Base-by-base conservation (phyloP, 139 green algal genomes). In the Zygnema circumcarinatum region DNA sequence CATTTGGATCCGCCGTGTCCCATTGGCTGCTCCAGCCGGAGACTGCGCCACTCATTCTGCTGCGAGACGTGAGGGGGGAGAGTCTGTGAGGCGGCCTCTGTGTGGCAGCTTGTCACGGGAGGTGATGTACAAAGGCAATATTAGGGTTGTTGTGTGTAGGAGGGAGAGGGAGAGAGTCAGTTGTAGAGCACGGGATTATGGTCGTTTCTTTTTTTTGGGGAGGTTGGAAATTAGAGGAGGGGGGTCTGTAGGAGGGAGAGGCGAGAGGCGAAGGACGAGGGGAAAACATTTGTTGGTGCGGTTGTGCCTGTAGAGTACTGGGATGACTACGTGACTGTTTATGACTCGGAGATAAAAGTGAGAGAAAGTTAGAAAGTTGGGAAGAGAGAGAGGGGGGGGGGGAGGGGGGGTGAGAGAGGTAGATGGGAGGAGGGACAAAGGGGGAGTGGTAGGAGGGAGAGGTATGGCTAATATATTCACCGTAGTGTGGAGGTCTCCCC, bases 11-110 rank as follows among this genome's bases (percentile, higher is more conserved):
- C 2, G 84, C 84, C n/a, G 84, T 74, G 25, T 21, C 31, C 2
- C 33, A 29, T 38, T 89, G 84, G 84, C 76, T 89, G 31, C 2
- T 47, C 2, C 21, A 38, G 2, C 35, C 35, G 2, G 69, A 36
- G 35, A 87, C 81, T 1, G 68, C 3, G 16, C 3, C 3, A 3
- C 69, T 78, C 69, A 11, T 78, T 11, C 7, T 78, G 3, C 11
- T 78, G 16, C 7, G 69, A 78, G 38, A 78, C 11, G 69, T 78
- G 69, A 78, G 69, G 16, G 69, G 75, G 75, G 75, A 72, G 75
- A 52, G 75, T 68, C 31, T 68, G 75, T n/a, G 75, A 72, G 47
- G 75, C 22, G 11, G 69, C 7, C 7, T 7, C 11, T 38, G 69
- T 7, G 35, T 7, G 35, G 16, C 11, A 78, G 47, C 7, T 7